Conservation (phyloP, 2,329 filamentous ascomycete species). For the Diaporthe sp. region DNA sequence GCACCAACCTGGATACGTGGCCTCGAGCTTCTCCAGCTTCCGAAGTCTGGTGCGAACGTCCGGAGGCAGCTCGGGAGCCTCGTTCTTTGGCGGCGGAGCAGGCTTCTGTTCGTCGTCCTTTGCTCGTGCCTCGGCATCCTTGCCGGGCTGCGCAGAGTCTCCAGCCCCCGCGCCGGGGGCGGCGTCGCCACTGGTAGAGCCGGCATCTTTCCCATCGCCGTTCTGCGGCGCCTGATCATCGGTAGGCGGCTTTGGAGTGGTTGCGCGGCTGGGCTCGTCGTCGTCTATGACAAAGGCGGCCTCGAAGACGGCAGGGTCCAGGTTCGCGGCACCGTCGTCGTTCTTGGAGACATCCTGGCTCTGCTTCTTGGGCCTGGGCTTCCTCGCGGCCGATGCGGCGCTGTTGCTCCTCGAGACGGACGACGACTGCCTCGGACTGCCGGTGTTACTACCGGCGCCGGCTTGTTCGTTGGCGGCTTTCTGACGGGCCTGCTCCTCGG, state of each 20-base stretch:
- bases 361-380: conserved; percentile 56
- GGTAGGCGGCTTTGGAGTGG: conserved; percentile 35
- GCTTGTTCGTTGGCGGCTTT: conserved; percentile 62
- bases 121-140: conserved; percentile 37
- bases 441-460: conserved; percentile 18
- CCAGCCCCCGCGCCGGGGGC: conserved; percentile 37
- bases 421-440: conserved; percentile 56
- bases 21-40: conserved; percentile 90
- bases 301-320: conserved; percentile 90
- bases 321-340: conserved; percentile 61
- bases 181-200: conserved; percentile 35
- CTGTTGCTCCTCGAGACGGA: conserved; percentile 54
- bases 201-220: conserved; percentile 35
- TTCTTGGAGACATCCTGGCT: conserved; percentile 51
- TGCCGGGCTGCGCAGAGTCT: conserved; percentile 42
- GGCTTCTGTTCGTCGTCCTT: conserved; percentile 32
- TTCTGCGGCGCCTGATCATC: conserved; percentile 35
- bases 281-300: conserved; percentile 89
- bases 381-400: conserved; percentile 49
- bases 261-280: conserved; percentile 66
- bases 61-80: conserved; percentile 71
- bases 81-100: conserved; percentile 37
- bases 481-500: conserved; percentile 90
- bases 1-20: conserved; percentile 81
- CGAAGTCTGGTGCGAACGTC: conserved; percentile 82